phyloP scores from a whole-genome alignment of 176 grass and related monocot genomes.

The Hsuehochloa calcarea region DNA sequence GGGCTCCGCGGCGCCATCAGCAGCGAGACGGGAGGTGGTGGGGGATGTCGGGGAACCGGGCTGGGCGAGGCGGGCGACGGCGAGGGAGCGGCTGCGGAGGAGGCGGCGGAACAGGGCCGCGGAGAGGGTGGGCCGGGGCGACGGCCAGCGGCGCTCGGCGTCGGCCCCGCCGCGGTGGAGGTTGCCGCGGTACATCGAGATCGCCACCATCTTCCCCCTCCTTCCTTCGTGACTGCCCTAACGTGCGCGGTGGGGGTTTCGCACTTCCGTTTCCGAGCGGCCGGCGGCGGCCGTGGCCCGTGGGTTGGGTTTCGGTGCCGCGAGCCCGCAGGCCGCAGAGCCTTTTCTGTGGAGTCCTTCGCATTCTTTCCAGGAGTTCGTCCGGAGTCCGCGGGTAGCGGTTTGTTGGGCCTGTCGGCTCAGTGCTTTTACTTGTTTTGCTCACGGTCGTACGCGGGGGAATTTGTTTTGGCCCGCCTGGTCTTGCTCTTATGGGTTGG shows the following conservation, averaged over 20 bases:
- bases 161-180: slow-evolving; percentile 59
- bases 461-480: too few species aligned
- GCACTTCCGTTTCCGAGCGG: neutral
- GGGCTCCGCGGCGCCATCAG: neutral
- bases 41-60: neutral
- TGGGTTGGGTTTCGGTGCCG: neutral
- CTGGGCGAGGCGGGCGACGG: slow-evolving; percentile 40
- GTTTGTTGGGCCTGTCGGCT: too few species aligned
- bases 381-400: too few species aligned
- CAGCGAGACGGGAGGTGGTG: neutral
- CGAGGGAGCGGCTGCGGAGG: slow-evolving; percentile 45
- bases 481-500: too few species aligned
- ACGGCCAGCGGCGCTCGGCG: slow-evolving; percentile 39
- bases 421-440: too few species aligned
- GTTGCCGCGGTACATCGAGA: slow-evolving; percentile 73
- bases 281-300: neutral
- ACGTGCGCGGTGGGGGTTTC: neutral
- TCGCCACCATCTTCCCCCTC: slow-evolving; percentile 49
- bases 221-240: neutral
- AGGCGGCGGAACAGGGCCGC: slow-evolving; percentile 52
- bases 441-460: too few species aligned
- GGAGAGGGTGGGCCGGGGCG: slow-evolving; percentile 33
- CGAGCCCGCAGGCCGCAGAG: neutral
- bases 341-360: neutral
- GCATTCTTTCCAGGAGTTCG: neutral